phyloP scores from a whole-genome alignment of 192 early-diverging fungal species.

The Backusella circina region DNA sequence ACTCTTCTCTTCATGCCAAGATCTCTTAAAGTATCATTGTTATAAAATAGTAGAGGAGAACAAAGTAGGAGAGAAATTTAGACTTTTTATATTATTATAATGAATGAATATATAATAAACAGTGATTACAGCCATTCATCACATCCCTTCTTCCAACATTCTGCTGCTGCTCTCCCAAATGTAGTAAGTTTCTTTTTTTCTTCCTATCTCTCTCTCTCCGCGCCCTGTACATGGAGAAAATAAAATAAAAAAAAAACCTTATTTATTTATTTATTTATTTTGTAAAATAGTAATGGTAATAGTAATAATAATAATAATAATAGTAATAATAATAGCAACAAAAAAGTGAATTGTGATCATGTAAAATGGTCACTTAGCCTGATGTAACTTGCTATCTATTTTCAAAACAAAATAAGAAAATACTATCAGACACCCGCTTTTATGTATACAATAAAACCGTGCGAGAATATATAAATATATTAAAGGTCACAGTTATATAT shows the following conservation, averaged over 20 bases:
- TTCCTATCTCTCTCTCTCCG: constrained; percentile 2
- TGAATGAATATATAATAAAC: not conserved
- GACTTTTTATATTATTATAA: not conserved
- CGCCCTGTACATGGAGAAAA: not conserved
- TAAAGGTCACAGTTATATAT: not conserved
- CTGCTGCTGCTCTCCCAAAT: not conserved
- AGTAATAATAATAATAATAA: not conserved
- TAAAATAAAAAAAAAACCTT: not conserved
- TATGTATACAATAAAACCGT: not conserved
- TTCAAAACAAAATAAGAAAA: not conserved
- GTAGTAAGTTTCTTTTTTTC: not conserved
- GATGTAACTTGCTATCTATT: not conserved
- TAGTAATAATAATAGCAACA: not conserved
- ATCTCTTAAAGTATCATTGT: not conserved
- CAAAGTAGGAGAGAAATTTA: not conserved
- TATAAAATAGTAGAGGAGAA: not conserved
- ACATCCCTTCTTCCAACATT: not conserved
- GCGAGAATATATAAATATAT: not conserved
- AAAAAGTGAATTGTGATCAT: not conserved
- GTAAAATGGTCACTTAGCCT: not conserved
- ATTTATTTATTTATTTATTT: not conserved
- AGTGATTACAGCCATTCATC: not conserved
- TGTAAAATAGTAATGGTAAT: not conserved
- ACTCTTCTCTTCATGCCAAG: not conserved
- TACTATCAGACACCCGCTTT: not conserved